A percentile compares a stretch with the other conserved stretches of the same genome.
These are phyloP conservation scores for Monilinia fructicola DNA, from an alignment of 2,329 filamentous ascomycete genomes.

Conservation along the genomic window DNA sequence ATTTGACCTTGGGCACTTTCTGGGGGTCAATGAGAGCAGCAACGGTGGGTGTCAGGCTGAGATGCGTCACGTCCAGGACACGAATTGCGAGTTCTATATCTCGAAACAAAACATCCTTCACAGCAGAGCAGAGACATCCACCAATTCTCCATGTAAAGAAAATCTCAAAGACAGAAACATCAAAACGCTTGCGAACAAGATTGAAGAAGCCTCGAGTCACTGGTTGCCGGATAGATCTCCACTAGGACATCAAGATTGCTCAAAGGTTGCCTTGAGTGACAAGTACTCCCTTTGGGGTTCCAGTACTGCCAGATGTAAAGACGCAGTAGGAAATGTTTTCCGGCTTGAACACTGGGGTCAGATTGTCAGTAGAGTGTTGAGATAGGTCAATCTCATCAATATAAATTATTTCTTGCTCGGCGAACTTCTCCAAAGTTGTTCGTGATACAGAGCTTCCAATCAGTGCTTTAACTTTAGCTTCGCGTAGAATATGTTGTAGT, in stretches of 20 bases:
- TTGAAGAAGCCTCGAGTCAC: conserved; percentile 63
- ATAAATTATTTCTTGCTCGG: conserved; percentile 33
- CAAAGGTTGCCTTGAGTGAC: conserved; percentile 73
- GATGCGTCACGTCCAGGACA: conserved; percentile 66
- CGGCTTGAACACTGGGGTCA: conserved; percentile 25
- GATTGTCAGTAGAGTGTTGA: conserved; percentile 28
- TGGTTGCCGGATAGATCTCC: conserved; percentile 60
- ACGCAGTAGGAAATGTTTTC: conserved; percentile 67
- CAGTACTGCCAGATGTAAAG: conserved; percentile 82
- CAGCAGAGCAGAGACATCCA: conserved; percentile 74
- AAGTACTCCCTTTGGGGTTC: conserved; percentile 72
- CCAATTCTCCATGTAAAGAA: conserved; percentile 80
- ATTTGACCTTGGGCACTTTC: conserved; percentile 68
- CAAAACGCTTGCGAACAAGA: conserved; percentile 84
- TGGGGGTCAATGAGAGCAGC: conserved; percentile 69
- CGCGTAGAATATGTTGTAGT: conserved; percentile 59
- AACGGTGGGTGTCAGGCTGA: conserved; percentile 84
- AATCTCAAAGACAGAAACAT: conserved; percentile 87
- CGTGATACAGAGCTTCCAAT: conserved; percentile 43
- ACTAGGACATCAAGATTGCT: conserved; percentile 71
- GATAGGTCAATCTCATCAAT: conserved; percentile 38
- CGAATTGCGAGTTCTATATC: conserved; percentile 70
- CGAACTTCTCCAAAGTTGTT: conserved; percentile 27
- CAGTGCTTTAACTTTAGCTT: conserved; percentile 54
- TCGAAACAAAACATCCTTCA: conserved; percentile 70